phyloP scores from a whole-genome alignment of 1,284 basidiomycete genomes.

The Stygiomarasmius scandens region DNA sequence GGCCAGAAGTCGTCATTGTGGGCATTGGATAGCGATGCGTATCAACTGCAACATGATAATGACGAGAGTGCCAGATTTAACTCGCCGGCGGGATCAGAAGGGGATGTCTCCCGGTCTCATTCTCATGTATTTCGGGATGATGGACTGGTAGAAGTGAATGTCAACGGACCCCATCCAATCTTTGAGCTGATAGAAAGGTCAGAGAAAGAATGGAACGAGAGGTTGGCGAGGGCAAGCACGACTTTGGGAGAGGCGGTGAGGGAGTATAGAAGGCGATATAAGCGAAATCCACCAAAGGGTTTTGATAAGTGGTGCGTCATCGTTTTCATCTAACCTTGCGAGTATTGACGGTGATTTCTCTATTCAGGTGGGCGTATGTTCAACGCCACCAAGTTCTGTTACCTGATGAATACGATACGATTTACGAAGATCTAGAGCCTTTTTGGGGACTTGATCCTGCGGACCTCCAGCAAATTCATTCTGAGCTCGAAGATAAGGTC shows the following conservation, averaged over 20 bases:
- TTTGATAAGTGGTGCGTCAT: slow-evolving; percentile 54
- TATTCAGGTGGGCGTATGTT: slow-evolving; percentile 60
- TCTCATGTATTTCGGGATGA: slow-evolving; percentile 26
- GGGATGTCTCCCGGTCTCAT: too few species aligned
- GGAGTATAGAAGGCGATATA: slow-evolving; percentile 57
- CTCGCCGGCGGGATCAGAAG: too few species aligned
- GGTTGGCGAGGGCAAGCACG: slow-evolving; percentile 53
- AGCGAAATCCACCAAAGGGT: slow-evolving; percentile 50
- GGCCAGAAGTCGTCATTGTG: too few species aligned
- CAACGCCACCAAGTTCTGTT: slow-evolving; percentile 54
- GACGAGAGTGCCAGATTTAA: too few species aligned
- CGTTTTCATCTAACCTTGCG: not conserved
- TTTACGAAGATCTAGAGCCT: slow-evolving; percentile 50
- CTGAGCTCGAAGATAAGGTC: slow-evolving; percentile 35
- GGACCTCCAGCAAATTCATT: slow-evolving; percentile 37
- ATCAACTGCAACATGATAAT: too few species aligned
- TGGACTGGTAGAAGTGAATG: slow-evolving; percentile 42
- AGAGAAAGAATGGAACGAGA: slow-evolving; percentile 53
- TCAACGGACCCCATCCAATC: slow-evolving; percentile 51
- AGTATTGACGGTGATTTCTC: too few species aligned
- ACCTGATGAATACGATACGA: slow-evolving; percentile 57
- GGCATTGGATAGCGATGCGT: too few species aligned
- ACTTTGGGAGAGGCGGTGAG: slow-evolving; percentile 55
- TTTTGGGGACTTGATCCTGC: slow-evolving; percentile 53
- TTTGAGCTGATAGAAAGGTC: slow-evolving; percentile 56